Base-by-base conservation (phyloP, 2,329 filamentous ascomycete genomes). In the Neonectria ditissima region DNA sequence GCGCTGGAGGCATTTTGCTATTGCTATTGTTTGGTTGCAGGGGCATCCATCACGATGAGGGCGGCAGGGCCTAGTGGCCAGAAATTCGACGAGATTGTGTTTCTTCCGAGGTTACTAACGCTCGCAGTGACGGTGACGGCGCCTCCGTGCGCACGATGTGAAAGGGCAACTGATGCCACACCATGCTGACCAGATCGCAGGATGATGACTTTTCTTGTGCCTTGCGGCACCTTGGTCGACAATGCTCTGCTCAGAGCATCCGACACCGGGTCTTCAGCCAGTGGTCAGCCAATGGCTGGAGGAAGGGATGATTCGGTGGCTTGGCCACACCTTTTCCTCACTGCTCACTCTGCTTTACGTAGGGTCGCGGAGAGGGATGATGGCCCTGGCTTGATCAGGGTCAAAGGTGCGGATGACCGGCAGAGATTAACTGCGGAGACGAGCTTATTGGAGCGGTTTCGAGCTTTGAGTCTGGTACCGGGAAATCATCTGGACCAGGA, bases 361-460 rank as follows among this genome's bases (percentile, higher is more conserved):
- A 77, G 75, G 78, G 82, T 72, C 80, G 84, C 70, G 80, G 84
- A 82, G 85, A 85, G 85, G 83, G 43, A 32, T 41, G n/a, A 13
- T 32, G 39, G 11, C 6, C 8, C 26, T 9, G 34, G 7, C 13
- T 7, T 37, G 52, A 13, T 43, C 10, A 37, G 20, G 44, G 22
- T 13, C 8, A 18, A 11, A 1, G 37, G 22, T 22, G 32, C 34
- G 43, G 39, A 11, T 52, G 48, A 22, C 41, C 28, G n/a, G 28
- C 26, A 37, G 28, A 53, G 28, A 22, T 37, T 28, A 20, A 22
- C 9, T 47, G 18, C 5, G 8, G n/a, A 41, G 44, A 4, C n/a
- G 28, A 18, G 26, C n/a, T 14, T 32, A 14, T n/a, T 32, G 47
- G 45, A 20, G 47, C 47, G n/a, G 13, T 50, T 32, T 50, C n/a